Base-by-base conservation (phyloP, 23 red algal species). In the Gracilaria domingensis region DNA sequence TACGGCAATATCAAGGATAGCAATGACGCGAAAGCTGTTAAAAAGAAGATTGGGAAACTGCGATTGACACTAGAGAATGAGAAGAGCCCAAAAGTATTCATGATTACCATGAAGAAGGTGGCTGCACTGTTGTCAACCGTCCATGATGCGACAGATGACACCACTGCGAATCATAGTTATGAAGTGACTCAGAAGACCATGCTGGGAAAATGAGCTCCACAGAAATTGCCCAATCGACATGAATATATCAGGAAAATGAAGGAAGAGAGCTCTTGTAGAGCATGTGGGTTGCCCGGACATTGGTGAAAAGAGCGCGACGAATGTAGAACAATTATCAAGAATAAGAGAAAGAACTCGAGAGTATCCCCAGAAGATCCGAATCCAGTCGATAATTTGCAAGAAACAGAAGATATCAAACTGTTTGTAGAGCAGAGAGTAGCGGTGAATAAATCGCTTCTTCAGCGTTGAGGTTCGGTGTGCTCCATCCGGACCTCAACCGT, bases 231-330 rank as follows among this genome's bases (percentile, higher is more conserved):
- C 12, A 64, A 35, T 24, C 57, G 62, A 9, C 8, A 67, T 48
- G 62, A 72, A 47, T 24, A 39, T 11, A 34, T 86, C 37, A 47
- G 55, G 17, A 69, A 74, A 42, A 70, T 86, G 28, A 86, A 86
- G 39, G 40, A 54, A 44, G 20, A 69, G 23, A 73, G n/a, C 44
- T 25, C 37, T 34, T 86, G 60, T 45, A 28, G 30, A n/a, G 39
- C n/a, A 44, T 86, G 82, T 12, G 60, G 62, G 8, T 25, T 47
- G 60, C 42, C n/a, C 17, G 82, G 82, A 21, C 82, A 86, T 42
- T 86, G 82, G 82, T 86, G 26, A 8, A 47, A 70, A 24, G 82
- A 70, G 14, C 9, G 30, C 13, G 34, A 86, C 32, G 62, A 86
- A 55, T 86, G 8, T 44, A 26, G 54, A n/a, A 16, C 7, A 4